Conservation (phyloP, 2,329 filamentous ascomycete species). For the Colletotrichum shisoi region DNA sequence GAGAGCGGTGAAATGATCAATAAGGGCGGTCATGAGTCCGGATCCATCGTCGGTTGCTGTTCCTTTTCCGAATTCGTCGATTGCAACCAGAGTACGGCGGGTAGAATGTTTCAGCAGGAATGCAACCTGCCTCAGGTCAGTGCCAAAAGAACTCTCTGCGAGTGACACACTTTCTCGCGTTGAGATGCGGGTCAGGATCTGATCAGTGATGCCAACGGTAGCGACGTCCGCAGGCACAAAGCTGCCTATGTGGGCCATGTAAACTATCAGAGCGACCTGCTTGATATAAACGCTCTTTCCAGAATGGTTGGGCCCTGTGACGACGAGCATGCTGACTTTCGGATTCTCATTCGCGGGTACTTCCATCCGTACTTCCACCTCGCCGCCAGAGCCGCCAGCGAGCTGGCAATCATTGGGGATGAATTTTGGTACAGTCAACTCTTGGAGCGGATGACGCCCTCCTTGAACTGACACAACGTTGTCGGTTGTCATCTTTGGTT, state of each 20-base stretch:
- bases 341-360: constrained; percentile 24
- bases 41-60: constrained; percentile 66
- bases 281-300: constrained; percentile 97
- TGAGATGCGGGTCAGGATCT: constrained; percentile 85
- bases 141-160: constrained; percentile 70
- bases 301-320: constrained; percentile 96
- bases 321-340: constrained; percentile 69
- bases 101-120: constrained; percentile 79
- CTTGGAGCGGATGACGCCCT: constrained; percentile 89
- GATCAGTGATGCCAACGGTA: constrained; percentile 86
- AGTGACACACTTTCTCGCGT: constrained; percentile 71
- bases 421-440: constrained; percentile 80
- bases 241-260: constrained; percentile 90
- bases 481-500: constrained; percentile 72
- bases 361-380: constrained; percentile 38
- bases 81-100: constrained; percentile 78
- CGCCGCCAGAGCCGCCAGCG: constrained; percentile 62
- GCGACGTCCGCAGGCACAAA: constrained; percentile 85
- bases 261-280: constrained; percentile 88
- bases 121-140: constrained; percentile 86
- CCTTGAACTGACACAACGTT: constrained; percentile 77
- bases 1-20: constrained; percentile 63
- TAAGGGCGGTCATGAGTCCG: constrained; percentile 64
- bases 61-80: constrained; percentile 87
- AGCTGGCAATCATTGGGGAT: constrained; percentile 83